Percentiles rank a stretch among this genome's conserved stretches.
Conservation (phyloP, 805 yeast genomes). For the Sugiyamaella smithiae region DNA sequence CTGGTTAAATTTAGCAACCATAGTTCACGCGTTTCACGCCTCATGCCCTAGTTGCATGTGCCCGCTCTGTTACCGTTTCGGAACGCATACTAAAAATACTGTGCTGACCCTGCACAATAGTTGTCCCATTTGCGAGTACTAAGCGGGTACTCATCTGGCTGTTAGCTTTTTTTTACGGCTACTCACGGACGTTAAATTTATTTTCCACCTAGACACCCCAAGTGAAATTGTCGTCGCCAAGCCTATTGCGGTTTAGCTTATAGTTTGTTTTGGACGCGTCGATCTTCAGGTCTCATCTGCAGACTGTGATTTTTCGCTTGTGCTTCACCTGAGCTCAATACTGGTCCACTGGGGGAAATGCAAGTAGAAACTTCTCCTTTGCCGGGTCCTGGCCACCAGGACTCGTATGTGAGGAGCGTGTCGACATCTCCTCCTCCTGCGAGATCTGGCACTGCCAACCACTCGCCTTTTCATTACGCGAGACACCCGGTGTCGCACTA, state of each 20-base stretch:
- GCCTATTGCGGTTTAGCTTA: too few relatives aligned
- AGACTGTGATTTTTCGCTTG: too few relatives aligned
- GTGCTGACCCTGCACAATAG: neutral
- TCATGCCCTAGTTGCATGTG: constrained; percentile 2
- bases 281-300: too few relatives aligned
- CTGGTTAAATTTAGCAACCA: constrained; percentile 5
- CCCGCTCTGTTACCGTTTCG: neutral
- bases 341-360: too few relatives aligned
- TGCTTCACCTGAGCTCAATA: too few relatives aligned
- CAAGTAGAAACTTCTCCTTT: constrained; percentile 1
- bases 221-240: too few relatives aligned
- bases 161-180: too few relatives aligned
- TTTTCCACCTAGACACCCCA: too few relatives aligned
- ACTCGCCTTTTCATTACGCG: constrained; percentile 6
- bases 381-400: neutral
- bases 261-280: too few relatives aligned
- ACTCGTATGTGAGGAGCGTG: neutral
- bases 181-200: too few relatives aligned
- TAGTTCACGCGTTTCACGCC: neutral
- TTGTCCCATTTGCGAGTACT: too few relatives aligned
- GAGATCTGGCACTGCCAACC: neutral
- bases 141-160: too few relatives aligned
- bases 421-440: constrained; percentile 1
- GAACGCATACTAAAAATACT: neutral
- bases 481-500: constrained; percentile 12